Conservation (phyloP, 208 protist genomes). For the Wallacemonas rigidus region DNA sequence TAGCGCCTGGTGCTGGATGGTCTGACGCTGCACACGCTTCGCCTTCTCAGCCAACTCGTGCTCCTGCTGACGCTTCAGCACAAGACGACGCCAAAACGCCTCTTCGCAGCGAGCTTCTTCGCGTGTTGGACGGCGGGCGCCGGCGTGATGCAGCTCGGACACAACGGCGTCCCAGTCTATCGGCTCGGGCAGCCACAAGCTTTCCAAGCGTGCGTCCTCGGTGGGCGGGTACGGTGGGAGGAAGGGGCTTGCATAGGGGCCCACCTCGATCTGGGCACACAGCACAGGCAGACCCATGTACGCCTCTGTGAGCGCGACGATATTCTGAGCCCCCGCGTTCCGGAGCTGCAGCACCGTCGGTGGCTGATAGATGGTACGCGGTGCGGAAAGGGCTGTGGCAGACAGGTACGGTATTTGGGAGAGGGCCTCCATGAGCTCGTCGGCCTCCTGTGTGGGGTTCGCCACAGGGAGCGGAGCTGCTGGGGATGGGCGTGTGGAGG, state of each 20-base stretch:
- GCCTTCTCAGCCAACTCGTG: background rate
- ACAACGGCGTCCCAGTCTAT: slow-evolving; percentile 55
- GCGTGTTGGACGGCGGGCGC: background rate
- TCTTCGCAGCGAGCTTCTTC: slow-evolving; percentile 14
- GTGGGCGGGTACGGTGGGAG: background rate
- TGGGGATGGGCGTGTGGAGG: background rate
- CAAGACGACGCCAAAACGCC: background rate
- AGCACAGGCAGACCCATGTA: slow-evolving; percentile 52
- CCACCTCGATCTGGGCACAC: slow-evolving; percentile 2
- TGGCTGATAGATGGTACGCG: slow-evolving; percentile 56
- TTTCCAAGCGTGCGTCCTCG: background rate
- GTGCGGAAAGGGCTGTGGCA: slow-evolving; percentile 24
- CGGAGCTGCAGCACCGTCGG: slow-evolving; percentile 53
- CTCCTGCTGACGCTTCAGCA: background rate
- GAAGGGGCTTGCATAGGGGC: slow-evolving; percentile 20
- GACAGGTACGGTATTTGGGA: slow-evolving; percentile 46
- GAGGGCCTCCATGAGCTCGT: slow-evolving; percentile 8
- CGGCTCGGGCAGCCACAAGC: slow-evolving; percentile 38
- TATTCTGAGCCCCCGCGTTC: slow-evolving; percentile 42
- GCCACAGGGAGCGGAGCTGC: background rate
- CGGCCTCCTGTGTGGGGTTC: background rate
- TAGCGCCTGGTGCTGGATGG: background rate
- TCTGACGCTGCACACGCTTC: background rate
- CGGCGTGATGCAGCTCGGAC: slow-evolving; percentile 31
- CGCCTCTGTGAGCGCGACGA: slow-evolving; percentile 22